Percentiles rank a stretch among this genome's conserved stretches.
These are phyloP conservation scores for Botrytis byssoidea DNA, from an alignment of 2,329 filamentous ascomycete species.

Conservation along the genomic window DNA sequence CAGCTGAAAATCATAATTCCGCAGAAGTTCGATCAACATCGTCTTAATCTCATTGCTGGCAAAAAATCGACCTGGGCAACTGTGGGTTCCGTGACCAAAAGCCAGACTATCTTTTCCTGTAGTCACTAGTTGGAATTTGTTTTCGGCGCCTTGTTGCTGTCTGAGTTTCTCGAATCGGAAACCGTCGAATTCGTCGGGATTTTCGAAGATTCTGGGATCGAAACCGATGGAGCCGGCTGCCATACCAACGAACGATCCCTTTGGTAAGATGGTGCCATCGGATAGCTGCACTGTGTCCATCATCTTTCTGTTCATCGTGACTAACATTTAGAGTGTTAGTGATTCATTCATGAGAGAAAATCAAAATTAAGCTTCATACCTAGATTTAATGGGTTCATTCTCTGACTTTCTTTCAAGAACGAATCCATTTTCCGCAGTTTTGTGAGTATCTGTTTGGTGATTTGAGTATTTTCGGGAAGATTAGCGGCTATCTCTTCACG, in stretches of 20 bases:
- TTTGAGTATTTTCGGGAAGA: constrained; percentile 42
- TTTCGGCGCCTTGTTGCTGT: constrained; percentile 14
- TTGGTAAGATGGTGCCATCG: constrained; percentile 38
- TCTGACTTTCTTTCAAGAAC: constrained; percentile 43
- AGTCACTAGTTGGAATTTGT: constrained; percentile 37
- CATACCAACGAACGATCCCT: constrained; percentile 34
- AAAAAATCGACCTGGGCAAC: constrained; percentile 45
- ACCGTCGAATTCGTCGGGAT: constrained; percentile 20
- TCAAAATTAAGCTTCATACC: constrained; percentile 26
- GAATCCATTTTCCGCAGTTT: constrained; percentile 41
- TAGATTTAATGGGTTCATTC: constrained; percentile 40
- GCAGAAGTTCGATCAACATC: constrained; percentile 34
- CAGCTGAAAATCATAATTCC: constrained; percentile 36
- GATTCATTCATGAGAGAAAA: neutral
- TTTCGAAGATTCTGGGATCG: constrained; percentile 8
- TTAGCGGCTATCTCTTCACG: constrained; percentile 25
- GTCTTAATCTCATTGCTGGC: constrained; percentile 41
- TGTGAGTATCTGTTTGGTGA: constrained; percentile 29
- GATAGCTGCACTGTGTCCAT: constrained; percentile 35
- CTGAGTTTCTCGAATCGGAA: constrained; percentile 26
- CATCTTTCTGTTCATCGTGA: constrained; percentile 26
- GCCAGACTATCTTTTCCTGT: constrained; percentile 35
- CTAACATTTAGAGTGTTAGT: neutral
- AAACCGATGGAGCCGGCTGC: constrained; percentile 12
- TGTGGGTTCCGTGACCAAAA: constrained; percentile 44